Evolutionary conservation across 2,329 filamentous ascomycete species (phyloP), one percentile per base, ranked within the genome.

Genomic region (Exserohilum rostratum): DNA sequence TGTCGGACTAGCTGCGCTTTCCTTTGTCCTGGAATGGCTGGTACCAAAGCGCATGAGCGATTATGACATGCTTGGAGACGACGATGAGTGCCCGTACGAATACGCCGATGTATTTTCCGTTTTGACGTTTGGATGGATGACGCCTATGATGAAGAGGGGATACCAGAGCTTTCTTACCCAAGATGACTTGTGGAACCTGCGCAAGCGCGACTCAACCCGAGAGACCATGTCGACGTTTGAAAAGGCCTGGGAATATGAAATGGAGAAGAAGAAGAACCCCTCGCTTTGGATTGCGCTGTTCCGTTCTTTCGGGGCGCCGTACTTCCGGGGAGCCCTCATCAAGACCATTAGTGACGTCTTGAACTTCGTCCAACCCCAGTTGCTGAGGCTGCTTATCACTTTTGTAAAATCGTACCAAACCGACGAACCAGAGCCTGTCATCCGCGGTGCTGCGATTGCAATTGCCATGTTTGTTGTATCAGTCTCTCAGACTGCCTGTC

Each of bases 91-190:
- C 51, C 90, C 90, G 0, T 87, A 90, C 58, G 93, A 98, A 76
- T 96, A 96, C 73, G 93, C 95, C 11, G 92, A 93, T 56, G 82
- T 98, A 47, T 99, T 99, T 78, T 96, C 93, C 3, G 86, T 90
- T 46, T 83, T 99, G 40, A 96, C 93, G 0, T 99, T 99, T 75
- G 88, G 90, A 50, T 99, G 95, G 95, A 97, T 99, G 93, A 98
- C 95, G 0, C 93, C 95, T 0, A 80, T 99, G 85, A 99, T 99
- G 95, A 92, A 87, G 71, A 89, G 89, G 70, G 95, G 95, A 1
- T 98, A 99, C 80, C 90, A 89, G 70, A 86, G 93, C 55, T 99
- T 87, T 73, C 81, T 99, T 58, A 96, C 92, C 1, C 92, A 98
- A 73, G 91, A 97, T 60, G 93, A 99, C 74, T 83, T 99, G 20